Conservation (phyloP, 1,284 basidiomycete species). For the Apiotrichum gracile region DNA sequence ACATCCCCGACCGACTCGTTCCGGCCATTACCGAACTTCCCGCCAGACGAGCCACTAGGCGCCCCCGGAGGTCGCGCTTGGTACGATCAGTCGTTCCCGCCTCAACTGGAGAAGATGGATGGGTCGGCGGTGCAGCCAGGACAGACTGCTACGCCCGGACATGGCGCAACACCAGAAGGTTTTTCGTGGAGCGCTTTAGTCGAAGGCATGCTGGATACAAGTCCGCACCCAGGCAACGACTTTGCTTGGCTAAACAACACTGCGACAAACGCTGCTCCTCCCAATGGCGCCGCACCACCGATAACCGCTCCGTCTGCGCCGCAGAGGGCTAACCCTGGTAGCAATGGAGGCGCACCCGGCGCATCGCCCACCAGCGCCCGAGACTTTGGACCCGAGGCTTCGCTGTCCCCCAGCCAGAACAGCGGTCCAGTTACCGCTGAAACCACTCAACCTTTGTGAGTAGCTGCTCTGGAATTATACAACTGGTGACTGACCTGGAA, state of each 20-base stretch:
- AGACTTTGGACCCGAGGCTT: background rate
- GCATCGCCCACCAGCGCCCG: background rate
- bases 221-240: slow-evolving; percentile 1
- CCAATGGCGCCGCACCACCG: background rate
- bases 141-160: background rate
- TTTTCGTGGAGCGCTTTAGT: slow-evolving; percentile 18
- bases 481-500: background rate
- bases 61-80: background rate
- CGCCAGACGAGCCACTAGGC: background rate
- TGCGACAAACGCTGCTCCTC: background rate
- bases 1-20: slow-evolving; percentile 13
- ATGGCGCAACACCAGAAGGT: background rate
- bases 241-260: slow-evolving; percentile 11
- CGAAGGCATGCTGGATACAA: slow-evolving; percentile 13
- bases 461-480: background rate
- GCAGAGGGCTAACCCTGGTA: background rate
- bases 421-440: background rate
- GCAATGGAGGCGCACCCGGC: background rate
- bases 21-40: slow-evolving; percentile 5
- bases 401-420: slow-evolving; percentile 1
- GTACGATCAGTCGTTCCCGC: slow-evolving; percentile 1
- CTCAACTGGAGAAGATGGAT: background rate
- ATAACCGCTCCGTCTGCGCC: no score
- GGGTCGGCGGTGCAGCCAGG: background rate
- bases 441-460: slow-evolving; percentile 4